Percentiles rank a stretch among this genome's conserved stretches.
phyloP scores from a whole-genome alignment of 805 yeast species.

The Zygotorulaspora florentina region DNA sequence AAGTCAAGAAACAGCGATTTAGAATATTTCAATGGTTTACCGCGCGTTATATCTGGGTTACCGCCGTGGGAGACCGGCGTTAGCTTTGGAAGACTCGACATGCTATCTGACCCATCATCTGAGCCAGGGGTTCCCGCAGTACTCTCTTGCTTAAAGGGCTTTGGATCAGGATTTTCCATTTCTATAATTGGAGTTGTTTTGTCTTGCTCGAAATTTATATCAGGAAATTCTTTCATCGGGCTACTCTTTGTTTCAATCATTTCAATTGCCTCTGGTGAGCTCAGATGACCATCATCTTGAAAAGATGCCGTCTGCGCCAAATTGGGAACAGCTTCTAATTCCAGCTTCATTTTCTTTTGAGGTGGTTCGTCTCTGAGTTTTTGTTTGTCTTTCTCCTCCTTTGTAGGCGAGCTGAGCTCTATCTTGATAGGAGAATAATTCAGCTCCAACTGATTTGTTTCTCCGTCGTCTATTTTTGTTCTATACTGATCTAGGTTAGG shows the following conservation, averaged over 20 bases:
- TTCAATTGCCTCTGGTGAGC: conserved; percentile 29
- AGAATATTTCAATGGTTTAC: background rate
- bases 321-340: conserved; percentile 17
- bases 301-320: conserved; percentile 11
- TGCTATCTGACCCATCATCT: background rate
- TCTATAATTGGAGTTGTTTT: background rate
- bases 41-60: background rate
- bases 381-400: conserved; percentile 4
- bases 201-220: background rate
- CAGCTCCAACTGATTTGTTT: conserved; percentile 4
- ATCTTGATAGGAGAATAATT: conserved; percentile 24
- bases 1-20: background rate
- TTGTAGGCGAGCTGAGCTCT: conserved; percentile 22
- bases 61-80: conserved; percentile 20
- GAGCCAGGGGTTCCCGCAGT: background rate
- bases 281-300: conserved; percentile 1
- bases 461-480: background rate
- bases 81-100: conserved; percentile 16
- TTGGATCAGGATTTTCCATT: background rate
- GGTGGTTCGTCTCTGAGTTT: conserved; percentile 10
- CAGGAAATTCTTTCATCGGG: conserved; percentile 9
- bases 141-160: background rate
- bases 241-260: conserved; percentile 20
- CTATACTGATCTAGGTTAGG: background rate
- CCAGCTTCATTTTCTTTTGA: conserved; percentile 20